Percentiles rank a stretch among this genome's conserved stretches.
Conservation (phyloP, 2,329 filamentous ascomycete species). For the Phaeoacremonium minimum region DNA sequence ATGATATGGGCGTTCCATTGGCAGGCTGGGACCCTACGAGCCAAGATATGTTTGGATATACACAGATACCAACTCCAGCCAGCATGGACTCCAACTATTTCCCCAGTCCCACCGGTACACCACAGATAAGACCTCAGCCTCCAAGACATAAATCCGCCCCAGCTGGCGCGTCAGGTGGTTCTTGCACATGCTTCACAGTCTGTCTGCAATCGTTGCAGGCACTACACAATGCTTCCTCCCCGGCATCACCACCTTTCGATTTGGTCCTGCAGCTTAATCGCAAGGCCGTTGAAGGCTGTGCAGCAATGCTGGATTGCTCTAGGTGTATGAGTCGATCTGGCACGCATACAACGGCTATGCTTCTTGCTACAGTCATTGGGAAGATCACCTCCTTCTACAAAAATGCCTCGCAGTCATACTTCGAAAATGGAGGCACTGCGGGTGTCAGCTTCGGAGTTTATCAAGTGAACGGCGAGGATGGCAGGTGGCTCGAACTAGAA, state of each 20-base stretch:
- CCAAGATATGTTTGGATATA: constrained; percentile 25
- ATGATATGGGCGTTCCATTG: constrained; percentile 27
- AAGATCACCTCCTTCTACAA: constrained; percentile 44
- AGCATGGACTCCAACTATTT: constrained; percentile 31
- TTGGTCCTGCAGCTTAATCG: constrained; percentile 39
- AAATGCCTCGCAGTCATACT: constrained; percentile 32
- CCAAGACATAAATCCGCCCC: constrained; percentile 20
- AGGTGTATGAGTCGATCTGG: constrained; percentile 38
- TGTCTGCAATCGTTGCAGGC: constrained; percentile 42
- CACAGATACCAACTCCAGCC: constrained; percentile 26
- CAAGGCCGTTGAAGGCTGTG: constrained; percentile 43
- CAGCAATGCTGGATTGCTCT: constrained; percentile 38
- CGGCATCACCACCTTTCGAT: constrained; percentile 34
- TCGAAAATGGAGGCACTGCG: constrained; percentile 23
- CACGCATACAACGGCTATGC: constrained; percentile 40
- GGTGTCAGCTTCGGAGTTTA: constrained; percentile 39
- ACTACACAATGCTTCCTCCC: constrained; percentile 38
- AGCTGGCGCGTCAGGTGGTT: constrained; percentile 16
- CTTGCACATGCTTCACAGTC: constrained; percentile 41
- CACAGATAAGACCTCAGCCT: constrained; percentile 23
- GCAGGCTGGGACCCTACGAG: constrained; percentile 20
- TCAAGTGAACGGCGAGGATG: constrained; percentile 39
- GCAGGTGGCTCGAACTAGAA: constrained; percentile 41
- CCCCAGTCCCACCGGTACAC: constrained; percentile 32
- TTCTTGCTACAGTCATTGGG: constrained; percentile 43